Evolutionary conservation across 2,329 filamentous ascomycete species (phyloP).

Genomic region (Phaeosphaeriaceae sp.): DNA sequence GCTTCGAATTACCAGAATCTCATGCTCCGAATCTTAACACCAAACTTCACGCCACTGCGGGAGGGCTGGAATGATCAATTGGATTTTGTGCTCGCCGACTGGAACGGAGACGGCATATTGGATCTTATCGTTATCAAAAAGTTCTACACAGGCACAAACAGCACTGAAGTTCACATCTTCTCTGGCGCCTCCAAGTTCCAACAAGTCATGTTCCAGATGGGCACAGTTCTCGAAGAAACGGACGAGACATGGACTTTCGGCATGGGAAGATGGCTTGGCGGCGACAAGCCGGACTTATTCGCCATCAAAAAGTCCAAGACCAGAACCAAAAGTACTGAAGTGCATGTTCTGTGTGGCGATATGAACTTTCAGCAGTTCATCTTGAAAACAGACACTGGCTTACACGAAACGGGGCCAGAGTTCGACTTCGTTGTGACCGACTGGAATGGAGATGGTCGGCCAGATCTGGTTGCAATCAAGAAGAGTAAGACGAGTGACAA

Average conservation of each 20-base stretch:
- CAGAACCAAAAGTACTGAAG: slow-evolving; percentile 8
- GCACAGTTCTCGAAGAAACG: slow-evolving; percentile 10
- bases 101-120: slow-evolving; percentile 6
- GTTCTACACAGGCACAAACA: slow-evolving; percentile 4
- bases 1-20: slow-evolving; percentile 2
- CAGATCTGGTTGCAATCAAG: slow-evolving; percentile 4
- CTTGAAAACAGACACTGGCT: not conserved
- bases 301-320: slow-evolving; percentile 14
- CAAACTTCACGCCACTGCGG: slow-evolving; percentile 3
- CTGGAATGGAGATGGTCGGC: slow-evolving; percentile 4
- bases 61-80: not conserved
- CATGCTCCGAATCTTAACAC: slow-evolving; percentile 7
- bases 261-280: slow-evolving; percentile 8
- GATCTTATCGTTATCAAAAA: slow-evolving; percentile 12
- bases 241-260: slow-evolving; percentile 9
- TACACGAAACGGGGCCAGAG: not conserved
- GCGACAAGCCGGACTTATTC: slow-evolving; percentile 9
- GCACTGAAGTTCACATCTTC: slow-evolving; percentile 10
- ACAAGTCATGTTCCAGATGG: slow-evolving; percentile 2
- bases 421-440: slow-evolving; percentile 4
- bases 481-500: slow-evolving; percentile 1
- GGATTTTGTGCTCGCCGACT: slow-evolving; percentile 8
- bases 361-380: slow-evolving; percentile 1
- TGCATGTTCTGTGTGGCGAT: slow-evolving; percentile 5
- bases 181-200: slow-evolving; percentile 13